These are phyloP conservation scores for Arthroderma sp. DNA, from an alignment of 2,329 filamentous ascomycete species.

Conservation along the genomic window DNA sequence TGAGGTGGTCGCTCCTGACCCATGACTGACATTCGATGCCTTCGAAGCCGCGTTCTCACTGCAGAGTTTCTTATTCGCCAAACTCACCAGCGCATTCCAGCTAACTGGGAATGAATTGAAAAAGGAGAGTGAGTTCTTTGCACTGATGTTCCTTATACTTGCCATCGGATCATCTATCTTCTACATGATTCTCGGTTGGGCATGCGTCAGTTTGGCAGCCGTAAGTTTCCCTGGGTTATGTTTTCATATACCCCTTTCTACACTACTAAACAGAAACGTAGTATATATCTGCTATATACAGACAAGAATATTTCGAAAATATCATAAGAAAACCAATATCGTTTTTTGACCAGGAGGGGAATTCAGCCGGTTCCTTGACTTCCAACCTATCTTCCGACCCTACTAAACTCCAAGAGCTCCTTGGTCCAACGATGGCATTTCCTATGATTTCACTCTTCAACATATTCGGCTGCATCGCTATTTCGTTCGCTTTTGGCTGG, in stretches of 20 bases:
- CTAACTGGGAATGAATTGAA: constrained; percentile 26
- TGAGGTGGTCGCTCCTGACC: neutral
- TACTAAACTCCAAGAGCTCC: constrained; percentile 37
- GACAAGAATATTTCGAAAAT: constrained; percentile 34
- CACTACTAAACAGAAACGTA: constrained; percentile 19
- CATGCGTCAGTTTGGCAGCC: constrained; percentile 34
- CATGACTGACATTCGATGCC: neutral
- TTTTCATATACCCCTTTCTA: constrained; percentile 11
- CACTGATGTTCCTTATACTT: constrained; percentile 44
- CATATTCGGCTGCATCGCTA: constrained; percentile 49
- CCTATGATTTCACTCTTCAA: constrained; percentile 53
- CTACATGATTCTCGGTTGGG: constrained; percentile 36
- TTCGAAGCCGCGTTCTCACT: constrained; percentile 19
- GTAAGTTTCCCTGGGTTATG: constrained; percentile 18
- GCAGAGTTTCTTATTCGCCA: constrained; percentile 35
- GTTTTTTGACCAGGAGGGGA: constrained; percentile 34
- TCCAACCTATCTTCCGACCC: constrained; percentile 37
- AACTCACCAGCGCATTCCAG: constrained; percentile 37
- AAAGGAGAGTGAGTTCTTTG: constrained; percentile 37
- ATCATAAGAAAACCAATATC: constrained; percentile 31
- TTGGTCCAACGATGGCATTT: constrained; percentile 34
- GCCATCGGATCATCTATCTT: constrained; percentile 34
- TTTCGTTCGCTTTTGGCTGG: constrained; percentile 63
- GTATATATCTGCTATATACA: constrained; percentile 25
- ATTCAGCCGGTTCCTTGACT: constrained; percentile 37